phyloP scores from a whole-genome alignment of 164 flowering plant genomes.

The Vitis rupestris region DNA sequence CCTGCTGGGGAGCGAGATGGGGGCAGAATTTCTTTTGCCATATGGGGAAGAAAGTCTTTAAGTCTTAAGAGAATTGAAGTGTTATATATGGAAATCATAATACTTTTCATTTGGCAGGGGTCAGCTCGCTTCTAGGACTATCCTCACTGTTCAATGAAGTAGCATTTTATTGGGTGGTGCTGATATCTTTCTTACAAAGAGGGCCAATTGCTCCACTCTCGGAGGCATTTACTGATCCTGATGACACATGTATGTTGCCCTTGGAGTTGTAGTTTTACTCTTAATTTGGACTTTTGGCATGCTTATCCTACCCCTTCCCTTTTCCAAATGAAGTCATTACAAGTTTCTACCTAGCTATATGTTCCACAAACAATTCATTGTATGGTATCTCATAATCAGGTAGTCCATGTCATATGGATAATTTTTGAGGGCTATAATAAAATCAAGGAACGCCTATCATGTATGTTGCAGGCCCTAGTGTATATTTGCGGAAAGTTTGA shows the following conservation, averaged over 20 bases:
- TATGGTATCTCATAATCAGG: background rate
- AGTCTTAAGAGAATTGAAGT: background rate
- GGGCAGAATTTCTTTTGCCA: slow-evolving; percentile 84
- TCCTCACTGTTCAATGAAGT: slow-evolving; percentile 83
- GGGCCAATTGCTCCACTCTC: slow-evolving; percentile 93
- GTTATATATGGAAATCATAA: background rate
- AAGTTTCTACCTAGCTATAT: slow-evolving; percentile 29
- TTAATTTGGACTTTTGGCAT: slow-evolving; percentile 66
- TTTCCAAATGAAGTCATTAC: slow-evolving; percentile 50
- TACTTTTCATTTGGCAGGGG: slow-evolving; percentile 47
- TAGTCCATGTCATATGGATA: too few relatives aligned
- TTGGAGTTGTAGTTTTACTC: slow-evolving; percentile 74
- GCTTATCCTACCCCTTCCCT: slow-evolving; percentile 87
- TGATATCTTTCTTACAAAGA: slow-evolving; percentile 92
- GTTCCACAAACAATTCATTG: background rate
- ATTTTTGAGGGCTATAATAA: too few relatives aligned
- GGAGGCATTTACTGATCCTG: slow-evolving; percentile 88
- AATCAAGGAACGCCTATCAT: too few relatives aligned
- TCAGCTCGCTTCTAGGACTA: slow-evolving; percentile 59
- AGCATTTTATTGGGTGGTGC: slow-evolving; percentile 93
- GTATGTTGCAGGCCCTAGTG: too few relatives aligned
- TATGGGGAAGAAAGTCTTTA: slow-evolving; percentile 86
- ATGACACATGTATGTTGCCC: slow-evolving; percentile 56
- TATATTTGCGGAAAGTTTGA: too few relatives aligned
- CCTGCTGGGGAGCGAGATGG: slow-evolving; percentile 98